These are phyloP conservation scores for Opeltia flavorubescens DNA, from an alignment of 495 filamentous ascomycete genomes.

Conservation along the genomic window DNA sequence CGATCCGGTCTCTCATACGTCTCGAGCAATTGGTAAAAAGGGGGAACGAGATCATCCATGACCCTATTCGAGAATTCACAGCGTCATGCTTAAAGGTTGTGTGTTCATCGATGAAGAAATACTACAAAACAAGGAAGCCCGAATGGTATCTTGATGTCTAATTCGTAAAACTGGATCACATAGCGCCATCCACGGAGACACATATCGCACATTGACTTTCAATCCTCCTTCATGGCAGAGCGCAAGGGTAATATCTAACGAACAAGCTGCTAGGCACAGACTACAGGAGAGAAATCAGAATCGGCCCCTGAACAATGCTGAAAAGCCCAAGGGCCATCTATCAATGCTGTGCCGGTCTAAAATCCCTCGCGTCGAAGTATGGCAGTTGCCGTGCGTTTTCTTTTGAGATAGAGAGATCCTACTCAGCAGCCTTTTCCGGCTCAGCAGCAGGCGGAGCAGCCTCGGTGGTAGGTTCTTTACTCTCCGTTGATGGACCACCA, in stretches of 20 bases:
- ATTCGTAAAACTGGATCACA: background rate
- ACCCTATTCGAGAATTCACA: no score
- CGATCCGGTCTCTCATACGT: no score
- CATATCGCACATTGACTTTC: background rate
- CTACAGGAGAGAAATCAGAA: background rate
- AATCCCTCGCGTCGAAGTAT: conserved; percentile 2
- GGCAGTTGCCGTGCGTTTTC: conserved; percentile 7
- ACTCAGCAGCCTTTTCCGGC: conserved; percentile 46
- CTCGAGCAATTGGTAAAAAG: no score
- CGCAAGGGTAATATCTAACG: background rate
- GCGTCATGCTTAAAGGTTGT: no score
- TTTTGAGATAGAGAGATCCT: conserved; percentile 12
- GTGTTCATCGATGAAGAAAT: no score
- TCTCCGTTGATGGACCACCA: conserved; percentile 44
- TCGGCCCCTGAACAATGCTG: conserved; percentile 1
- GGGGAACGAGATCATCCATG: no score
- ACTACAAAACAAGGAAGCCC: no score
- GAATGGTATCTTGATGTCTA: no score
- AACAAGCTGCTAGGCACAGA: conserved; percentile 2
- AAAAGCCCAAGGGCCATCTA: conserved; percentile 2
- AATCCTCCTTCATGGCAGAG: background rate
- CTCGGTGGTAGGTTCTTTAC: conserved; percentile 36
- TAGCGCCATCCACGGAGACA: background rate
- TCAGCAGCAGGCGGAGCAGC: conserved; percentile 32
- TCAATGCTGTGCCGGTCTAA: conserved; percentile 3